Conservation (phyloP, 306 rosid genomes). For the Nissolia schottii region DNA sequence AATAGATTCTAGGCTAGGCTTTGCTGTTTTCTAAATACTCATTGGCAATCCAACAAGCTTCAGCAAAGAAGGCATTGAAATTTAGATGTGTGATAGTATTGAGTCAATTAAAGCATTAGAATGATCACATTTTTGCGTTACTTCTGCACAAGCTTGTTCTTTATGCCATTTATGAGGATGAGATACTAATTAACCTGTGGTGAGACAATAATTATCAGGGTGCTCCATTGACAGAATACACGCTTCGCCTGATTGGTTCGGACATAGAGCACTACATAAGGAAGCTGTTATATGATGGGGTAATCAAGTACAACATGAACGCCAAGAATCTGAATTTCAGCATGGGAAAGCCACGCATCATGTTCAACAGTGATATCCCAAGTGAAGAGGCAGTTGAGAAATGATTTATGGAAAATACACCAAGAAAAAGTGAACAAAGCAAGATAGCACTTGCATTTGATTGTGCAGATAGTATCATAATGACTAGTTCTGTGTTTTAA, state of each 20-base stretch:
- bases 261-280: conserved; percentile 72
- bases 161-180: too few relatives aligned
- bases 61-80: background rate
- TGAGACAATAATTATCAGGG: conserved; percentile 57
- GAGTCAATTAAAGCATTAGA: background rate
- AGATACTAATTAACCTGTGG: conserved; percentile 9
- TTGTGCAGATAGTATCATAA: background rate
- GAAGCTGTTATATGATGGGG: conserved; percentile 36
- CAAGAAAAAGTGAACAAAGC: background rate
- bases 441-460: conserved; percentile 9
- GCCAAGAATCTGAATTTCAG: conserved; percentile 87
- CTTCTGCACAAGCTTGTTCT: background rate
- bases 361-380: conserved; percentile 55
- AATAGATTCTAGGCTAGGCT: background rate
- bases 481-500: conserved; percentile 1
- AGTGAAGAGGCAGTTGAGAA: conserved; percentile 41
- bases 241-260: conserved; percentile 90
- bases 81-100: background rate
- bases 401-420: background rate
- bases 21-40: background rate
- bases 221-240: conserved; percentile 82
- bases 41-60: background rate
- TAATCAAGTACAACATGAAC: conserved; percentile 67
- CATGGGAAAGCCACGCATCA: conserved; percentile 95
- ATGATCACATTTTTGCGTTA: background rate